Percentiles rank a stretch among this genome's conserved stretches.
These are phyloP conservation scores for Termitomyces sp. DNA, from an alignment of 1,284 basidiomycete species.

Conservation along the genomic window DNA sequence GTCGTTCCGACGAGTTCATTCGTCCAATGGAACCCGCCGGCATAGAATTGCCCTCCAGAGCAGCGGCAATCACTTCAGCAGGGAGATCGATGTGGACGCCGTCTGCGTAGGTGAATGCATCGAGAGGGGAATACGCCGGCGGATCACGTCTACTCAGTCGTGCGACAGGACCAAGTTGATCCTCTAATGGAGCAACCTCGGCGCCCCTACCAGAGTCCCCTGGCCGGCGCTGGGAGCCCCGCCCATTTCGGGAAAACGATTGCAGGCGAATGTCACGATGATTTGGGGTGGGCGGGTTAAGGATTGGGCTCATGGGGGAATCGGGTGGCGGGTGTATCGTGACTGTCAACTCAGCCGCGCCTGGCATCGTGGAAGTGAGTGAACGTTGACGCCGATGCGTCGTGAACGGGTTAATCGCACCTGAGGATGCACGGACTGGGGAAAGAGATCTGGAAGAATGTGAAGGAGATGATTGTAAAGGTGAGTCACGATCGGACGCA, in stretches of 20 bases:
- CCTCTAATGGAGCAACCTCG: slow-evolving; percentile 13
- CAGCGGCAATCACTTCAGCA: slow-evolving; percentile 76
- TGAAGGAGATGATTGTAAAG: slow-evolving; percentile 32
- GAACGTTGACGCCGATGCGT: slow-evolving; percentile 59
- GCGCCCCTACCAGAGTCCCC: slow-evolving; percentile 24
- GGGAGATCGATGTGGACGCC: slow-evolving; percentile 80
- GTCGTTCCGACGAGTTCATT: slow-evolving; percentile 43
- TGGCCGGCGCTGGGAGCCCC: slow-evolving; percentile 31
- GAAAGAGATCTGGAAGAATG: slow-evolving; percentile 48
- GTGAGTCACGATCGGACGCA: slow-evolving; percentile 15
- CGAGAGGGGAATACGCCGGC: slow-evolving; percentile 78
- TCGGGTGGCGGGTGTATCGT: slow-evolving; percentile 73
- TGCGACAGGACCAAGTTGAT: slow-evolving; percentile 23
- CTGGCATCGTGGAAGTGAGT: slow-evolving; percentile 61
- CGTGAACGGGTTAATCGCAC: slow-evolving; percentile 76
- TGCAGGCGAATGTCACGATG: slow-evolving; percentile 74
- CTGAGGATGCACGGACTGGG: slow-evolving; percentile 44
- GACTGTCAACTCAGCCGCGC: slow-evolving; percentile 51
- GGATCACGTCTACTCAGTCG: slow-evolving; percentile 53
- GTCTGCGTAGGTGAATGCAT: slow-evolving; percentile 73
- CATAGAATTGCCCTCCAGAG: slow-evolving; percentile 61
- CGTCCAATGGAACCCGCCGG: slow-evolving; percentile 54
- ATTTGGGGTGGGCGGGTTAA: slow-evolving; percentile 75
- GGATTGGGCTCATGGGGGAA: slow-evolving; percentile 64
- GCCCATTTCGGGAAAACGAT: slow-evolving; percentile 40